Percentiles rank a stretch among this genome's conserved stretches.
phyloP scores from a whole-genome alignment of 768 basidiomycete genomes.

The Boletus bicolor region DNA sequence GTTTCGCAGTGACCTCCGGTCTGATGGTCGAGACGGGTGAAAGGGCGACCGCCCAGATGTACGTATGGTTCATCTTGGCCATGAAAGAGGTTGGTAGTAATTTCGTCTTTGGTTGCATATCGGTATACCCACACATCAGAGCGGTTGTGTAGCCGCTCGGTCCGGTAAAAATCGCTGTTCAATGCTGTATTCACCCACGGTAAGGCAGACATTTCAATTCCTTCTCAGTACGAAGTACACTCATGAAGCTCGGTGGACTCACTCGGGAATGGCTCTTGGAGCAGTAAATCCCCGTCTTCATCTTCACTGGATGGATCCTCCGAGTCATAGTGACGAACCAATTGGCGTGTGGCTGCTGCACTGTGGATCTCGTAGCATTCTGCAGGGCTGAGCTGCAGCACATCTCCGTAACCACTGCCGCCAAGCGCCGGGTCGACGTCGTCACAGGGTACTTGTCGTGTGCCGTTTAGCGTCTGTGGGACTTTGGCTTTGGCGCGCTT shows the following conservation, averaged over 20 bases:
- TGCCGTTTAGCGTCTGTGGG: background rate
- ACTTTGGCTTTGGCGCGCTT: conserved; percentile 15
- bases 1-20: conserved; percentile 1
- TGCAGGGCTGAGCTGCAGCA: background rate
- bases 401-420: background rate
- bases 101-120: conserved; percentile 32
- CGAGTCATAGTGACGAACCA: background rate
- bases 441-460: conserved; percentile 1
- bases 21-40: background rate
- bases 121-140: conserved; percentile 28
- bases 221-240: conserved; percentile 2
- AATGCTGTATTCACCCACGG: conserved; percentile 10
- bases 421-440: background rate
- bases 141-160: background rate
- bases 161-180: conserved; percentile 20
- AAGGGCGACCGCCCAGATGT: background rate
- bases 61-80: conserved; percentile 16
- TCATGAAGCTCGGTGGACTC: conserved; percentile 9
- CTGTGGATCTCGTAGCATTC: background rate
- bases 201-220: background rate
- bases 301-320: conserved; percentile 15
- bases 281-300: conserved; percentile 8
- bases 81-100: conserved; percentile 25
- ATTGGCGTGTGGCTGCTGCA: background rate
- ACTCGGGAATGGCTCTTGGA: conserved; percentile 26